Conservation (phyloP, 148 eudicot genomes). For the Pharnaceum exiguum region DNA sequence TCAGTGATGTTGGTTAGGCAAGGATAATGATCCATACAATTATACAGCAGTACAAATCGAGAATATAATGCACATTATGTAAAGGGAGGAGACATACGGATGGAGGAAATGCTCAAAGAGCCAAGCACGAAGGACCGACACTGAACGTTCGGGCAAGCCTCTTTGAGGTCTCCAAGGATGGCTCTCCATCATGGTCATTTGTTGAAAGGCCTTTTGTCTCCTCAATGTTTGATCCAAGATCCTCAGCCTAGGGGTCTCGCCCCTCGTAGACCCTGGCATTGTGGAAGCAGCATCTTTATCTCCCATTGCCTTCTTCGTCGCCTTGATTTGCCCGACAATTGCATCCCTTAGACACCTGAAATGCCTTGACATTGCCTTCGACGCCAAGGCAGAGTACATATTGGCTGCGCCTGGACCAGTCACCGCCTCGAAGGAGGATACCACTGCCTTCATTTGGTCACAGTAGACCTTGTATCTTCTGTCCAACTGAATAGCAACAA, state of each 20-base stretch:
- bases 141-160: conserved; percentile 88
- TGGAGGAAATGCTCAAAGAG: conserved; percentile 96
- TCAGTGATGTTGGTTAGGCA: background rate
- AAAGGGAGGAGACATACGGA: conserved; percentile 49
- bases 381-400: conserved; percentile 68
- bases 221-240: conserved; percentile 80
- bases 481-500: conserved; percentile 50
- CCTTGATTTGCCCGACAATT: conserved; percentile 64
- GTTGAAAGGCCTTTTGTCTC: conserved; percentile 78
- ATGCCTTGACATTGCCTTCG: conserved; percentile 96
- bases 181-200: conserved; percentile 74
- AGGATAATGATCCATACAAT: background rate
- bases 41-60: background rate
- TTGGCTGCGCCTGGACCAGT: conserved; percentile 65
- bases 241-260: conserved; percentile 87
- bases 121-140: conserved; percentile 95
- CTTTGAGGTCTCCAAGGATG: conserved; percentile 98
- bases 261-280: conserved; percentile 52
- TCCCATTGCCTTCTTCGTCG: conserved; percentile 68
- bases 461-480: conserved; percentile 85
- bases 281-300: conserved; percentile 47
- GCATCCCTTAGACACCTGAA: conserved; percentile 78
- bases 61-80: background rate
- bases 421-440: conserved; percentile 68
- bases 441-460: conserved; percentile 76